phyloP scores from a whole-genome alignment of 1,284 basidiomycete species.

The Porphyrellus sp. region DNA sequence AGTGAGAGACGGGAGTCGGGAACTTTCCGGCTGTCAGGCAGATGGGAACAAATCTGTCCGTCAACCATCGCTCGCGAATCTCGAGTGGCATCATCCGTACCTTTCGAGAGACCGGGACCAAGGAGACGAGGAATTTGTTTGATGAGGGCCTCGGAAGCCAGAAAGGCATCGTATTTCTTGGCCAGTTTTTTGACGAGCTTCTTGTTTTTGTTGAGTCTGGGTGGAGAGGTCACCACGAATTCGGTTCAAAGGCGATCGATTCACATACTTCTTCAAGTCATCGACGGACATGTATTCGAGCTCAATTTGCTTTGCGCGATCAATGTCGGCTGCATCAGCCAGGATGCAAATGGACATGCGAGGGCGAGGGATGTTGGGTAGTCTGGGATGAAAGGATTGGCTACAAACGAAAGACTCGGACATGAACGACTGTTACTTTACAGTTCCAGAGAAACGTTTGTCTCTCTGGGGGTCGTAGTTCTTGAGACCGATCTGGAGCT shows the following conservation, averaged over 20 bases:
- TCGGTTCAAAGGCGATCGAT: neutral
- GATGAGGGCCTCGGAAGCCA: slow-evolving; percentile 96
- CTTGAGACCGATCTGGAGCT: slow-evolving; percentile 96
- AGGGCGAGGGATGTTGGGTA: slow-evolving; percentile 95
- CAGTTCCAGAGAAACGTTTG: slow-evolving; percentile 96
- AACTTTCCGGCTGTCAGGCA: slow-evolving; percentile 86
- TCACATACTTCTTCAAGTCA: slow-evolving; percentile 91
- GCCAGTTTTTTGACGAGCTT: slow-evolving; percentile 99
- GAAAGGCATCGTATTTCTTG: slow-evolving; percentile 99
- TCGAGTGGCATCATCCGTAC: slow-evolving; percentile 37
- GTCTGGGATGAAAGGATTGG: slow-evolving; percentile 45
- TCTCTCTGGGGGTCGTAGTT: slow-evolving; percentile 97
- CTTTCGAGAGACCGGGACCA: slow-evolving; percentile 99
- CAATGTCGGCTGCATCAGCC: slow-evolving; percentile 97
- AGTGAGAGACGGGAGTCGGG: slow-evolving; percentile 94
- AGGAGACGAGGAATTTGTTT: slow-evolving; percentile 99
- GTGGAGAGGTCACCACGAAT: slow-evolving; percentile 1
- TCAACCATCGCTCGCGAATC: neutral
- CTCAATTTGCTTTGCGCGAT: slow-evolving; percentile 96
- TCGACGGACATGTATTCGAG: slow-evolving; percentile 99
- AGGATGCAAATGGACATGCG: slow-evolving; percentile 99
- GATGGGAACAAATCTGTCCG: slow-evolving; percentile 3
- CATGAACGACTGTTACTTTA: slow-evolving; percentile 61
- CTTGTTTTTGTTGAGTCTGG: slow-evolving; percentile 98
- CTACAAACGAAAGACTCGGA: neutral